These are phyloP conservation scores for Trichosanthes cucumerina DNA, from an alignment of 306 rosid species.

Conservation along the genomic window DNA sequence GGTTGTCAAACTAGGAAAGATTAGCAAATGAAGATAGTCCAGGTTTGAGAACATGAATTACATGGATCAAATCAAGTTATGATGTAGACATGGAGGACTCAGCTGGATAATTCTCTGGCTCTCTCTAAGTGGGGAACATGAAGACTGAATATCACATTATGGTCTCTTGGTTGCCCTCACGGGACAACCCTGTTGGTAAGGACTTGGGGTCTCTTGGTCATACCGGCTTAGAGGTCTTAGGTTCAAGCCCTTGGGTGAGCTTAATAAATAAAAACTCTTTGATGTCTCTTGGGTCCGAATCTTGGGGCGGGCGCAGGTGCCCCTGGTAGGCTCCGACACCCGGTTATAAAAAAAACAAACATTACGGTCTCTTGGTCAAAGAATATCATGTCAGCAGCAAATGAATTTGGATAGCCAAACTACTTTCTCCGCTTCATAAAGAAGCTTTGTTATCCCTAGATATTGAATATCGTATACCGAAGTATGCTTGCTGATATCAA, in stretches of 20 bases:
- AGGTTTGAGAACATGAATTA: neutral
- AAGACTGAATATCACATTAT: neutral
- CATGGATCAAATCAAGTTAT: neutral
- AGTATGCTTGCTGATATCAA: neutral
- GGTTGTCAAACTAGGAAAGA: slow-evolving; percentile 3
- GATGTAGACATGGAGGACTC: neutral
- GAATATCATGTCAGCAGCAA: neutral
- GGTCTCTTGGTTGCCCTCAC: too few species aligned
- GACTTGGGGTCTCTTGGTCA: too few species aligned
- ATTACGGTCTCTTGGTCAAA: neutral
- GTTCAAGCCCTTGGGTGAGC: too few species aligned
- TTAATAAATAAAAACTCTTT: too few species aligned
- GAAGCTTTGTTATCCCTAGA: neutral
- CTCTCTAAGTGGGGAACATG: neutral
- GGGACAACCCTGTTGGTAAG: too few species aligned
- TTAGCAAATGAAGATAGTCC: neutral
- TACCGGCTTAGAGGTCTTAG: too few species aligned
- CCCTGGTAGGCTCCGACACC: too few species aligned
- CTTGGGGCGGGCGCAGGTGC: too few species aligned
- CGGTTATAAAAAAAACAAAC: too few species aligned
- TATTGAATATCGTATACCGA: neutral
- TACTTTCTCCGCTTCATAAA: neutral
- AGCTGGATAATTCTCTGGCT: neutral
- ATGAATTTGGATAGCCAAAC: neutral
- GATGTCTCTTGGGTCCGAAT: too few species aligned